Evolutionary conservation across 2,329 filamentous ascomycete genomes (phyloP).

Genomic region (Peltaster fructicola): DNA sequence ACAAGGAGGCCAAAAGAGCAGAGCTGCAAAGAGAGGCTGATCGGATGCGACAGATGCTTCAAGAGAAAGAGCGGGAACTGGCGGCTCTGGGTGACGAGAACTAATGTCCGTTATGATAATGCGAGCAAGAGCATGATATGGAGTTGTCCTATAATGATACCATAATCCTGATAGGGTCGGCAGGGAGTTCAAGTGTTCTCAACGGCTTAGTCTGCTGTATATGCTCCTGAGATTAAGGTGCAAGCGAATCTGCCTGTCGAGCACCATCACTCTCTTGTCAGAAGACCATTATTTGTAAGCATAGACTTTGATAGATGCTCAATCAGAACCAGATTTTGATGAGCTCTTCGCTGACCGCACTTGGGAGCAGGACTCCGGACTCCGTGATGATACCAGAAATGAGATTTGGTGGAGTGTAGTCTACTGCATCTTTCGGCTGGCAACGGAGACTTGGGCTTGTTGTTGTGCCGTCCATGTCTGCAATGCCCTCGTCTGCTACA

Average conservation of each 20-base stretch:
- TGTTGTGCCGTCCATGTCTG: constrained; percentile 13
- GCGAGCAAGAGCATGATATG: too few species aligned
- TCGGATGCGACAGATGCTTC: constrained; percentile 53
- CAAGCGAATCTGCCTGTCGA: too few species aligned
- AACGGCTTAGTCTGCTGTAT: too few species aligned
- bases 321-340: constrained; percentile 40
- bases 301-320: neutral
- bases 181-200: too few species aligned
- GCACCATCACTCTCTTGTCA: too few species aligned
- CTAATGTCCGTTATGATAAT: constrained; percentile 1
- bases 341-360: constrained; percentile 51
- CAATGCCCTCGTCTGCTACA: constrained; percentile 11
- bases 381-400: constrained; percentile 63
- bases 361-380: constrained; percentile 51
- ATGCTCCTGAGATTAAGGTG: too few species aligned
- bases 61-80: constrained; percentile 57
- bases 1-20: constrained; percentile 44
- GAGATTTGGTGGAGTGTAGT: constrained; percentile 46
- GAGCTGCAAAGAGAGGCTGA: constrained; percentile 57
- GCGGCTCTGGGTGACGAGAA: constrained; percentile 22
- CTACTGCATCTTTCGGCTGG: constrained; percentile 37
- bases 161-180: too few species aligned
- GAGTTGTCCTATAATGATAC: too few species aligned
- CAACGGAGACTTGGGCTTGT: constrained; percentile 5
- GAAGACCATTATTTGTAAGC: too few species aligned